Percentiles rank a stretch among this genome's conserved stretches.
Evolutionary conservation across 306 rosid species (phyloP).

Genomic region (Hippophae gyantsensis): DNA sequence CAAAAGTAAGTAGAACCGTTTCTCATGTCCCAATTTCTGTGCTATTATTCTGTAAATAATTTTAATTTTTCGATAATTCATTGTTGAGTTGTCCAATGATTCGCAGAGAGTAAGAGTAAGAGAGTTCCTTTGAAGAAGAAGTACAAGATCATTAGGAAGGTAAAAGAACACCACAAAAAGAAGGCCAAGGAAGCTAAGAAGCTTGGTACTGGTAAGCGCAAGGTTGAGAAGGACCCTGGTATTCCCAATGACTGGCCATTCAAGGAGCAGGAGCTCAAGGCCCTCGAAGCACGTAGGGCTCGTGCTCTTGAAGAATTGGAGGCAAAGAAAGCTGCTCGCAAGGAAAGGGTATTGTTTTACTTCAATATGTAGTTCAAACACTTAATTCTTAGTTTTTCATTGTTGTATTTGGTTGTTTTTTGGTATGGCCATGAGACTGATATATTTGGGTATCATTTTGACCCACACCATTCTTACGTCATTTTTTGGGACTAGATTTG

Average conservation of each 20-base stretch:
- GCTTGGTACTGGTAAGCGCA: conserved; percentile 44
- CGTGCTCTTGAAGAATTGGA: conserved; percentile 62
- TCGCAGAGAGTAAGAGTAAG: conserved; percentile 94
- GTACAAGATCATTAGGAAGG: conserved; percentile 73
- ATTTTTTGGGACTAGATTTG: too few relatives aligned
- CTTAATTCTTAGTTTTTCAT: too few relatives aligned
- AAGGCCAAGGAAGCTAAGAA: conserved; percentile 91
- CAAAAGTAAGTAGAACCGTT: conserved; percentile 46
- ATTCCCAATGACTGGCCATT: conserved; percentile 98
- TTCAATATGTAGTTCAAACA: too few relatives aligned
- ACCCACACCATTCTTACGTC: too few relatives aligned
- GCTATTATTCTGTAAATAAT: neutral
- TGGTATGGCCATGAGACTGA: neutral
- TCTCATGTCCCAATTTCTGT: neutral
- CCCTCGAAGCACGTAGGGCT: conserved; percentile 75
- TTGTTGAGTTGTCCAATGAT: neutral
- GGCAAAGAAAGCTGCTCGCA: conserved; percentile 81
- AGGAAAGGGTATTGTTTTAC: conserved; percentile 62
- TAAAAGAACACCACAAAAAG: conserved; percentile 77
- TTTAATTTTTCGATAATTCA: neutral
- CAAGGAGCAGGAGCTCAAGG: conserved; percentile 91
- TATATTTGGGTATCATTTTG: neutral
- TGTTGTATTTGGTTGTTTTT: neutral
- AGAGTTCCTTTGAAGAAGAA: conserved; percentile 73
- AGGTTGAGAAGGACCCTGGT: conserved; percentile 95